These are phyloP conservation scores for Hypoxylon sp. DNA, from an alignment of 2,329 filamentous ascomycete genomes.

Conservation along the genomic window DNA sequence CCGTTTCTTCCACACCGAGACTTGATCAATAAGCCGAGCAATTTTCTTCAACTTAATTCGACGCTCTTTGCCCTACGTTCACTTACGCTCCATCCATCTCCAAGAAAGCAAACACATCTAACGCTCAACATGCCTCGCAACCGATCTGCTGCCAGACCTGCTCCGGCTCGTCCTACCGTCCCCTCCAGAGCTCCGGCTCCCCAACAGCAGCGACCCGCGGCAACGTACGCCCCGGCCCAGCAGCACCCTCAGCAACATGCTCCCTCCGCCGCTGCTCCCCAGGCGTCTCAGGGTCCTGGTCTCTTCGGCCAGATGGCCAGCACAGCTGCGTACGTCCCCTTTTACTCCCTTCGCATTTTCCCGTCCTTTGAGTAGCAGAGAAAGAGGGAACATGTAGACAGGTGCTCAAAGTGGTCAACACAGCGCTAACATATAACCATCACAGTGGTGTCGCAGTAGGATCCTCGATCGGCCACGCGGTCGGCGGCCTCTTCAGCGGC, in stretches of 20 bases:
- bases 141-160: slow-evolving; percentile 68
- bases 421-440: slow-evolving; percentile 39
- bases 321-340: slow-evolving; percentile 85
- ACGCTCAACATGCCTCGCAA: slow-evolving; percentile 75
- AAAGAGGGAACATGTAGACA: too few relatives aligned
- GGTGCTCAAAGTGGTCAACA: too few relatives aligned
- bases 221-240: slow-evolving; percentile 65
- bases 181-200: slow-evolving; percentile 61
- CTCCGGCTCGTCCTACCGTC: slow-evolving; percentile 68
- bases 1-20: slow-evolving; percentile 12
- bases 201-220: slow-evolving; percentile 73
- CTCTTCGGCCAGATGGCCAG: slow-evolving; percentile 97
- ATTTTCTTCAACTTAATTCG: not conserved
- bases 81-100: not conserved
- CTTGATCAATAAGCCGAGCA: slow-evolving; percentile 10
- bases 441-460: slow-evolving; percentile 93
- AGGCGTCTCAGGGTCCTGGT: slow-evolving; percentile 74
- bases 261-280: slow-evolving; percentile 53
- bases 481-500: slow-evolving; percentile 83
- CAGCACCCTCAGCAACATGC: slow-evolving; percentile 57
- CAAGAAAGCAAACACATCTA: slow-evolving; percentile 1
- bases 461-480: slow-evolving; percentile 92
- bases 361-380: not conserved
- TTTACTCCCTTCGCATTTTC: slow-evolving; percentile 1
- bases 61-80: not conserved